Evolutionary conservation across 2,329 filamentous ascomycete genomes (phyloP).

Genomic region (Cercospora zeae-maydis): DNA sequence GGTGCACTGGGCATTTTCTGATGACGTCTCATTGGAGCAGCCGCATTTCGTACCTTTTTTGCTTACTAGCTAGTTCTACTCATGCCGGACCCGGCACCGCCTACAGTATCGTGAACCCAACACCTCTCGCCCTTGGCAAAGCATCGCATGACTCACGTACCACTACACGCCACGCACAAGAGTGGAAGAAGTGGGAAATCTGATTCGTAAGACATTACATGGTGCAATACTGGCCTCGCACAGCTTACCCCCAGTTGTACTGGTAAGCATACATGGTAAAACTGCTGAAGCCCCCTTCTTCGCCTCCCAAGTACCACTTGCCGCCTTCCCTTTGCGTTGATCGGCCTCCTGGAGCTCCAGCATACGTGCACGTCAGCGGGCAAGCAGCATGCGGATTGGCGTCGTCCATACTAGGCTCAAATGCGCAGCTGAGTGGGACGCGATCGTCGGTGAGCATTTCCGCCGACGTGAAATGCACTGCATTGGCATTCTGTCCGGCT

Average conservation of each 20-base stretch:
- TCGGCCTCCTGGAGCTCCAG: not conserved
- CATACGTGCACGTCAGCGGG: slow-evolving; percentile 8
- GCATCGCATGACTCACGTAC: not conserved
- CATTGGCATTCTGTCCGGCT: not conserved
- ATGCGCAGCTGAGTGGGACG: not conserved
- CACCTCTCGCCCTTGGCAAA: not conserved
- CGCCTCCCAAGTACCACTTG: slow-evolving; percentile 4
- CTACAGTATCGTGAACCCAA: not conserved
- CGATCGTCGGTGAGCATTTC: not conserved
- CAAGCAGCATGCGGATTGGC: slow-evolving; percentile 1
- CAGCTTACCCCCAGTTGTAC: not conserved
- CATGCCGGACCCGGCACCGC: not conserved
- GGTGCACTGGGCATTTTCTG: not conserved
- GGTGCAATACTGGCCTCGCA: not conserved
- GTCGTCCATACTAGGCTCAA: not conserved
- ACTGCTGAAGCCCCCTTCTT: not conserved
- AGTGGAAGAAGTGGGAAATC: not conserved
- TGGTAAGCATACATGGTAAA: slow-evolving; percentile 9
- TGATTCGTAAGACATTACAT: not conserved
- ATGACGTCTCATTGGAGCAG: slow-evolving; percentile 1
- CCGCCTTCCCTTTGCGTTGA: not conserved
- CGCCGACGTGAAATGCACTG: not conserved
- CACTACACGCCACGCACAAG: not conserved
- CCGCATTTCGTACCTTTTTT: slow-evolving; percentile 1
- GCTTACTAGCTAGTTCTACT: not conserved